Evolutionary conservation across 352 stramenopile genomes (phyloP).

Genomic region (Aphanomyces astaci): DNA sequence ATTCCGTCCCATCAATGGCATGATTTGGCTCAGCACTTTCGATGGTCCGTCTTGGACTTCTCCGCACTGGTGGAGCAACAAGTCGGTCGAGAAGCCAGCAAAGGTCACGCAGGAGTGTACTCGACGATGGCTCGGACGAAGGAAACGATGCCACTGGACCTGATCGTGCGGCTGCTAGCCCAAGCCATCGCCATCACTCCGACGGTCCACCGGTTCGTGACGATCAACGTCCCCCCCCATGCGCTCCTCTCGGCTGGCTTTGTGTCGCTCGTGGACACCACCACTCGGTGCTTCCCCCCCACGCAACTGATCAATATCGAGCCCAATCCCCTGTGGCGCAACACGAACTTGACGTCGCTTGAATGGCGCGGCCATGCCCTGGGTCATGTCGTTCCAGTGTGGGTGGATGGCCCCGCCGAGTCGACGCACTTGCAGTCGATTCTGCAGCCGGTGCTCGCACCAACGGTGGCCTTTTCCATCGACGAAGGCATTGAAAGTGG

Average conservation of each 20-base stretch:
- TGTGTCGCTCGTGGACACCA: background rate
- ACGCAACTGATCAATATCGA: background rate
- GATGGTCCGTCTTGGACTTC: slow-evolving; percentile 4
- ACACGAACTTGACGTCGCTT: background rate
- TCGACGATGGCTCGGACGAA: background rate
- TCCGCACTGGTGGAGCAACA: background rate
- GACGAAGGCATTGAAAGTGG: background rate
- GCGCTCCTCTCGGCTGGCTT: background rate
- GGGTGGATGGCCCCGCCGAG: background rate
- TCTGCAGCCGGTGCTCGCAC: background rate
- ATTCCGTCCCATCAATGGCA: background rate
- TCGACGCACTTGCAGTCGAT: background rate
- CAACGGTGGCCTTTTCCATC: background rate
- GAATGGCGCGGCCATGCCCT: background rate
- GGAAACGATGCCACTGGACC: background rate
- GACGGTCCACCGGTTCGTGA: background rate
- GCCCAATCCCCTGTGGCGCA: background rate
- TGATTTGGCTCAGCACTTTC: background rate
- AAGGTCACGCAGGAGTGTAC: background rate
- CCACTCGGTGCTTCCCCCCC: background rate
- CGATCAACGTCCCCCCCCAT: background rate
- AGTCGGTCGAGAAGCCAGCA: background rate
- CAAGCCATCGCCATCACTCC: background rate
- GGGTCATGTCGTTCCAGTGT: background rate
- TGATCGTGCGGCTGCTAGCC: background rate